Evolutionary conservation across 768 basidiomycete species (phyloP), one percentile per base, ranked within the genome.

Genomic region (Rhizopogon vulgaris): DNA sequence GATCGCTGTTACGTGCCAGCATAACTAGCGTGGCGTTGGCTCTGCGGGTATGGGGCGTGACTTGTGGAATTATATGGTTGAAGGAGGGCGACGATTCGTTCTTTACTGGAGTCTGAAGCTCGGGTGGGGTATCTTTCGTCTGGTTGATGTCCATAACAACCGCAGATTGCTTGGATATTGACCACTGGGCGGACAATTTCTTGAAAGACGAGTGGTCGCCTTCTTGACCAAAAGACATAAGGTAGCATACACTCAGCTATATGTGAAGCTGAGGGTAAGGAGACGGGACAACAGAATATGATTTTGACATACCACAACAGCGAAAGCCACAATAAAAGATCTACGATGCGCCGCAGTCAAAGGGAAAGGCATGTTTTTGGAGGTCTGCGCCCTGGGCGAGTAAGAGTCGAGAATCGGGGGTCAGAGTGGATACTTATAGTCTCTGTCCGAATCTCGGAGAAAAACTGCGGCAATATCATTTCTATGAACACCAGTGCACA

Each of bases 21-120:
- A 84, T 73, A 24, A 85, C 66, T 53, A 85, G 75, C 0, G 78
- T 79, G 8, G 84, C 84, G 49, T 85, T 84, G 2, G 78, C 79
- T n/a, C 67, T 69, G 1, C 53, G 58, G 40, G 59, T 25, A n/a
- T 27, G 25, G 10, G 38, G 1, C 5, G 36, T 4, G 12, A 45
- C 9, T 0, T 52, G 37, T 5, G 25, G 6, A 17, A 27, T 28
- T 15, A 18, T 28, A 9, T 56, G 24, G 6, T 58, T 54, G 3
- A 46, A 18, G 41, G 47, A 47, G 15, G 49, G n/a, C 4, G 10
- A 30, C 43, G 40, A 4, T 18, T n/a, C n/a, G 34, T 27, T n/a
- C 30, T 15, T 1, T 9, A 18, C 8, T 14, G 2, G 4, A 30
- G 15, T 41, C 49, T 2, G 50, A 50, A 4, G 25, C 15, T 24